Base-by-base conservation (phyloP, 306 rosid species). In the Acmispon strigosus region DNA sequence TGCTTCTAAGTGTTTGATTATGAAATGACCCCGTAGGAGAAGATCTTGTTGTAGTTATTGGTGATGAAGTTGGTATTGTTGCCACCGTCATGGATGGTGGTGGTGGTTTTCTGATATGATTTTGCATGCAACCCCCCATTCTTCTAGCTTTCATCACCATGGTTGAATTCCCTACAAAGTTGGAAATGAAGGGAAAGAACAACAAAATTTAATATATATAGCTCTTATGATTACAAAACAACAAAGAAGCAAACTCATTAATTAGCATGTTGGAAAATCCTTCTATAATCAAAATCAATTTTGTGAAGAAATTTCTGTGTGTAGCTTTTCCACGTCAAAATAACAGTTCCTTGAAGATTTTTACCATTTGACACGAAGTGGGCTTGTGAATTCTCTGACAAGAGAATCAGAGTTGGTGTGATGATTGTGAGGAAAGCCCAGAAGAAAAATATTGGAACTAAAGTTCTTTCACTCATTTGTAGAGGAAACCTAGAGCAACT, bases 111-210 rank as follows among this genome's bases (percentile, higher is more conserved):
- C 4, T 2, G 32, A 27, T 27, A 27, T 27, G 32, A 27, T 3
- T 27, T 27, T 27, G 32, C 32, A 27, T 32, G 37, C 42, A 69
- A 10, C 74, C 76, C 74, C 75, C 62, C 72, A 80, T 47, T 80
- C 79, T 88, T 61, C 95, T 78, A 0, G 41, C 77, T 70, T 70
- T 55, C 32, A 66, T 49, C 42, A 24, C 78, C 18, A 18, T 73
- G 10, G 10, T 39, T 37, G 45, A 34, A 62, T 68, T 76, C 20
- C 55, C 95, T 84, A 80, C 66, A 58, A 67, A 68, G 67, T 75
- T 62, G 10, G 66, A 63, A 54, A 7, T 37, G 45, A 32, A 34
- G 29, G 2, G 16, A 16, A 18, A 2, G 2, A 29, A 0, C 37
- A 56, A 51, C 2, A 3, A 7, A 32, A 34, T 11, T 9, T n/a